Base-by-base conservation (phyloP, 345 rosid species). In the Linum trigynum region DNA sequence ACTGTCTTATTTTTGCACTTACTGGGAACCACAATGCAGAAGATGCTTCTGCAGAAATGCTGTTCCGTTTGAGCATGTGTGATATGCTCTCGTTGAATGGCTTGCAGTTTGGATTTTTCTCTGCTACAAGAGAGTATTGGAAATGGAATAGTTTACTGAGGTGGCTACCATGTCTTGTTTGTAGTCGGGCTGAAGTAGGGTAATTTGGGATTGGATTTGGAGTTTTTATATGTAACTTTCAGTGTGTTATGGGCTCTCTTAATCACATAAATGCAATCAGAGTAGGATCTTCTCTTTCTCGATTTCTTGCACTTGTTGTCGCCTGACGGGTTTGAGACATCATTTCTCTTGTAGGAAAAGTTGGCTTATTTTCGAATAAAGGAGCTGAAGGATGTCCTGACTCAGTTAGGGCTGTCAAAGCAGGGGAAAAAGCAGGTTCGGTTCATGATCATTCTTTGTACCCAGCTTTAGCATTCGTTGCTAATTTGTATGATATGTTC, bases 351-450 rank as follows among this genome's bases (percentile, higher is more conserved):
- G 67, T 72, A 94, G 99, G 95, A 88, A 7, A 88, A 90, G 57
- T 76, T 94, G 79, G 78, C 85, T 8, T 80, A 81, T 73, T 94
- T 94, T 67, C 88, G 99, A 65, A 87, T 94, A 67, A 94, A 84
- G 76, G 99, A 94, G 84, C 96, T 94, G 43, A 94, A 94, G 85
- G 95, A 90, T 83, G 92, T 89, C 68, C 84, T 94, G n/a, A 80
- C 87, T 67, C 87, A 83, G 63, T 74, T 94, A 57, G 91, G 95
- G 65, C 96, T 90, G 67, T 84, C 99, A 60, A 94, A 94, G 79
- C 99, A 94, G 76, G 99, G 99, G 65, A 90, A 85, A 83, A 94
- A 90, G 71, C 97, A 90, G 95, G 99, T 90, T 63, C 50, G 70
- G 32, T 69, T 40, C 41, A 35, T 69, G 51, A 43, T 17, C 59